Evolutionary conservation across 2,329 filamentous ascomycete genomes (phyloP).

Genomic region (Cladorrhinum sp.): DNA sequence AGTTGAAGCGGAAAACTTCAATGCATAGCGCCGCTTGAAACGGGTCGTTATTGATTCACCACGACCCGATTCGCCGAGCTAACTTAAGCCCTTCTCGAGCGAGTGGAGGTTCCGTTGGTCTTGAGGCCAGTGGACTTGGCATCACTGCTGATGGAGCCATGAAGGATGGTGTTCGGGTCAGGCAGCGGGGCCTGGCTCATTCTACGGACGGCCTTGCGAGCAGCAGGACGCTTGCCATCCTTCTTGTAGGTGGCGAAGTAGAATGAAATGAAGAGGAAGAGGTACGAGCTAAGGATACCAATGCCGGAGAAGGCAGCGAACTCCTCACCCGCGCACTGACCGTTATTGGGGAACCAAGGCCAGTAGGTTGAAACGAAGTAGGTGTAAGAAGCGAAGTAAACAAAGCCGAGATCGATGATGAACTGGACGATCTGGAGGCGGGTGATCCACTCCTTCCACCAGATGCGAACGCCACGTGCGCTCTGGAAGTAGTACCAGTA

Average conservation of each 20-base stretch:
- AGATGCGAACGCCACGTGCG: constrained; percentile 89
- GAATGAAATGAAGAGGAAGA: constrained; percentile 98
- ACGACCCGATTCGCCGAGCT: neutral
- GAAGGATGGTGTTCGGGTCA: constrained; percentile 74
- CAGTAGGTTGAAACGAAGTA: constrained; percentile 95
- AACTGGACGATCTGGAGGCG: constrained; percentile 97
- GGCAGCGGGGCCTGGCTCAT: constrained; percentile 69
- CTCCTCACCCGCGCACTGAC: constrained; percentile 90
- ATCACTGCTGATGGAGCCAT: constrained; percentile 41
- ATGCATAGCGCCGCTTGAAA: neutral
- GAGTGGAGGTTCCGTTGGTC: constrained; percentile 26
- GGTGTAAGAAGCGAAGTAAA: constrained; percentile 99
- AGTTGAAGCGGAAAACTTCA: neutral
- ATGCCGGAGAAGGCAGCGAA: constrained; percentile 93
- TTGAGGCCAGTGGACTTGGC: constrained; percentile 26
- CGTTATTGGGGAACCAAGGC: constrained; percentile 75
- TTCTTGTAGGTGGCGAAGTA: constrained; percentile 96
- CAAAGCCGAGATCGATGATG: constrained; percentile 93
- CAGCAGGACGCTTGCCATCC: constrained; percentile 72
- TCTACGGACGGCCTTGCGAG: constrained; percentile 71
- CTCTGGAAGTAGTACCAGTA: constrained; percentile 99
- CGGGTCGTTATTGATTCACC: neutral
- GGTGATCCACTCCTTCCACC: constrained; percentile 99
- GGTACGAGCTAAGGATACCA: constrained; percentile 87
- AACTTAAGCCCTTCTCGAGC: constrained; percentile 25